phyloP scores from a whole-genome alignment of 2,329 filamentous ascomycete species.

The Didymella segeticola region DNA sequence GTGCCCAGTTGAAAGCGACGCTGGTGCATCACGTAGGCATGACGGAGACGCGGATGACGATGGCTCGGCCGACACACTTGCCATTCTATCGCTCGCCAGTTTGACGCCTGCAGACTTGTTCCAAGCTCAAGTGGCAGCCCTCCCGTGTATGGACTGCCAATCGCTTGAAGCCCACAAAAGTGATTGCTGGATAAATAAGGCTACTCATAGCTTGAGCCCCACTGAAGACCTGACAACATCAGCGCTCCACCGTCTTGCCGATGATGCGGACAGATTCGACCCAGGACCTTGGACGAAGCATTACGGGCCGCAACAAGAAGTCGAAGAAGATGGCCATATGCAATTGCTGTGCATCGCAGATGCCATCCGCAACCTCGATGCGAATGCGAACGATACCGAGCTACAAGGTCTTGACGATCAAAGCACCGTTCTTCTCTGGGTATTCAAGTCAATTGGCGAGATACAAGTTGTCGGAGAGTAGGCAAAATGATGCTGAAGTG shows the following conservation, averaged over 20 bases:
- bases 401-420: conserved; percentile 26
- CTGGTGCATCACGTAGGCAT: no score
- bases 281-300: conserved; percentile 36
- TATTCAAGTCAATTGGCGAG: conserved; percentile 19
- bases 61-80: neutral
- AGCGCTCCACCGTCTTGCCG: conserved; percentile 22
- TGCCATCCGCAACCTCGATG: conserved; percentile 27
- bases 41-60: neutral
- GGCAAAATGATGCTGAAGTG: neutral
- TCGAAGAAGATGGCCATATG: conserved; percentile 11
- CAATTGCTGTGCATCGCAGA: conserved; percentile 23
- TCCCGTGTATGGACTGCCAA: conserved; percentile 40
- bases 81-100: neutral
- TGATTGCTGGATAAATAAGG: conserved; percentile 1
- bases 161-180: neutral
- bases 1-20: no score
- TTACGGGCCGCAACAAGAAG: conserved; percentile 7
- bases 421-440: conserved; percentile 27
- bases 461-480: conserved; percentile 12
- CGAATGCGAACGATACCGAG: conserved; percentile 20
- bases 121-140: neutral
- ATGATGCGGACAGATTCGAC: conserved; percentile 27
- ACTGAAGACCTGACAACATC: conserved; percentile 17
- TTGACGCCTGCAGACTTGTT: neutral
- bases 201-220: neutral